phyloP scores from a whole-genome alignment of 495 filamentous ascomycete species.

The Hypoxylon lenormandii region DNA sequence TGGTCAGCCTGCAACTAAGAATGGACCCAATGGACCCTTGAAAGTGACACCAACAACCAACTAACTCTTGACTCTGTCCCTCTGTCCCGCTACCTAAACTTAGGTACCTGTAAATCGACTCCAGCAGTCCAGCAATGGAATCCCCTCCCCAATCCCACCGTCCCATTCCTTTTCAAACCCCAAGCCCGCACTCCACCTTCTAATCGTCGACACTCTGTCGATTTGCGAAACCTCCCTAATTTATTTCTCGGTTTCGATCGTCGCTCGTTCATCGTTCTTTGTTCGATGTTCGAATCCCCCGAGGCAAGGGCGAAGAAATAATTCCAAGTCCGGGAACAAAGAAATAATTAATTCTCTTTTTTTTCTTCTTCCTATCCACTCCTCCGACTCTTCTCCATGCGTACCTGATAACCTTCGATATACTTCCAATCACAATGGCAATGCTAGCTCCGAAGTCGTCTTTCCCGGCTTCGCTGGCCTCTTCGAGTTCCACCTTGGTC shows the following conservation, averaged over 20 bases:
- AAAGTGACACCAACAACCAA: conserved; percentile 43
- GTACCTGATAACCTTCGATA: conserved; percentile 28
- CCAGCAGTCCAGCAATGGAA: conserved; percentile 35
- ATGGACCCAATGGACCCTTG: conserved; percentile 33
- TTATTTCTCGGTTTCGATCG: conserved; percentile 31
- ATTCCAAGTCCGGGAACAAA: conserved; percentile 20
- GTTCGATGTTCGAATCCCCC: conserved; percentile 26
- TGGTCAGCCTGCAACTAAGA: conserved; percentile 42
- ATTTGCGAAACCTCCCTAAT: conserved; percentile 40
- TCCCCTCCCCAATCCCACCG: conserved; percentile 29
- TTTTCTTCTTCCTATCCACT: conserved; percentile 9
- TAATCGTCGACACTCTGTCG: conserved; percentile 34
- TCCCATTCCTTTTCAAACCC: conserved; percentile 23
- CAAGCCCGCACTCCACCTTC: conserved; percentile 14
- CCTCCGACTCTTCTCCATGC: conserved; percentile 40
- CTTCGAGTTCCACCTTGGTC: conserved; percentile 66
- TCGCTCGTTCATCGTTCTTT: conserved; percentile 29
- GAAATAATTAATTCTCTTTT: conserved; percentile 10
- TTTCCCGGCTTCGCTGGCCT: conserved; percentile 73
- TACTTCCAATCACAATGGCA: conserved; percentile 66
- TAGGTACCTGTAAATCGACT: conserved; percentile 32
- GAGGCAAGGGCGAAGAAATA: background rate
- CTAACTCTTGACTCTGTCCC: conserved; percentile 21
- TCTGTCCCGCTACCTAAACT: conserved; percentile 7
- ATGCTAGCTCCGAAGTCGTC: conserved; percentile 88